Evolutionary conservation across 345 rosid species (phyloP).

Genomic region (Eucalyptus fibrosa): DNA sequence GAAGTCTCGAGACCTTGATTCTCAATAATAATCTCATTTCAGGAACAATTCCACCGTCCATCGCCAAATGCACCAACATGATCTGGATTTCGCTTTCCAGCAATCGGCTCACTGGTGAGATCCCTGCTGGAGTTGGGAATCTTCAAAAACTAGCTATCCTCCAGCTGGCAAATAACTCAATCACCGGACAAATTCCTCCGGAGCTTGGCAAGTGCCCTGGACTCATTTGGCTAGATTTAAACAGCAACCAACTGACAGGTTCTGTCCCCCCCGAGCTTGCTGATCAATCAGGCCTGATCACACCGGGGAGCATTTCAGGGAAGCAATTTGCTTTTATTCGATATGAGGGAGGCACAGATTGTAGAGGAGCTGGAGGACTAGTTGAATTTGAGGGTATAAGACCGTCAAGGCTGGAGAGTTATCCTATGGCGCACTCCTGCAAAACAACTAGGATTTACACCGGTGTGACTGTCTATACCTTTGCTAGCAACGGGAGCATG

Average conservation of each 20-base stretch:
- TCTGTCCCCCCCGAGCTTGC: constrained; percentile 62
- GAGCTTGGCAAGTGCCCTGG: constrained; percentile 71
- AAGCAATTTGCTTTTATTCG: constrained; percentile 89
- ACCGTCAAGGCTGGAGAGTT: constrained; percentile 47
- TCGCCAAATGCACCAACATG: constrained; percentile 66
- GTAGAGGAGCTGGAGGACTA: constrained; percentile 93
- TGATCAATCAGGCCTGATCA: constrained; percentile 46
- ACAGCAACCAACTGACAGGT: constrained; percentile 70
- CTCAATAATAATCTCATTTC: constrained; percentile 75
- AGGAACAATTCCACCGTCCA: constrained; percentile 66
- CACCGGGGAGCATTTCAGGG: constrained; percentile 72
- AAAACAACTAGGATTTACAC: constrained; percentile 77
- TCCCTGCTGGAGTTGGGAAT: constrained; percentile 61
- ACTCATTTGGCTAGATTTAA: constrained; percentile 91
- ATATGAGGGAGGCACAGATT: constrained; percentile 96
- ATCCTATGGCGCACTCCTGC: constrained; percentile 86
- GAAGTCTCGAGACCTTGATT: constrained; percentile 71
- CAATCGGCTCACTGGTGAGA: constrained; percentile 58
- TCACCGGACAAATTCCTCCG: constrained; percentile 57
- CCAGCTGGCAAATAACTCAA: constrained; percentile 83
- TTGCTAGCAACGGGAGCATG: constrained; percentile 63
- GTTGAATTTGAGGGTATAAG: constrained; percentile 90
- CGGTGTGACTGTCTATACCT: constrained; percentile 71
- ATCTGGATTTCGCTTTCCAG: constrained; percentile 87
- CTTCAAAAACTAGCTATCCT: constrained; percentile 63